Evolutionary conservation across 768 basidiomycete species (phyloP).

Genomic region (Russula olivacea): DNA sequence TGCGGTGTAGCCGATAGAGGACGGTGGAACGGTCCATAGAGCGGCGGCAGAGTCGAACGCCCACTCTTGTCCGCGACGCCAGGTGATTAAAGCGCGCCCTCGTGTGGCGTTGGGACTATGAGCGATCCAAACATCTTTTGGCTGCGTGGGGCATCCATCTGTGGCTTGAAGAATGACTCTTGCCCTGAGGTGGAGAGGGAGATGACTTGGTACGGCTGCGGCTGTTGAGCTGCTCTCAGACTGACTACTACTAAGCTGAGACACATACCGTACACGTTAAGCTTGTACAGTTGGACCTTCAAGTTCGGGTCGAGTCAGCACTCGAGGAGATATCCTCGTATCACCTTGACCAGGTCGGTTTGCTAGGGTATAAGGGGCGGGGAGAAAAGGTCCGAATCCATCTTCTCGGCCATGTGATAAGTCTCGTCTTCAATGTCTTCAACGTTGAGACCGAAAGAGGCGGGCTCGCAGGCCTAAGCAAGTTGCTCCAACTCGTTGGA

Average conservation of each 20-base stretch:
- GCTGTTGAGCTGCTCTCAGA: neutral
- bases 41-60: slow-evolving; percentile 35
- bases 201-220: neutral
- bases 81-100: slow-evolving; percentile 40
- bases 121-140: slow-evolving; percentile 44
- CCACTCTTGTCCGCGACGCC: slow-evolving; percentile 30
- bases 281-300: slow-evolving; percentile 38
- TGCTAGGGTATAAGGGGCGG: slow-evolving; percentile 31
- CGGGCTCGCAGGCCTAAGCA: no score
- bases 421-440: slow-evolving; percentile 29
- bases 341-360: slow-evolving; percentile 30
- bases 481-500: no score
- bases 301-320: slow-evolving; percentile 26
- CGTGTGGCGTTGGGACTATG: slow-evolving; percentile 42
- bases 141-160: slow-evolving; percentile 40
- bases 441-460: no score
- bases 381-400: slow-evolving; percentile 36
- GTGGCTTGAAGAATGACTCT: slow-evolving; percentile 46
- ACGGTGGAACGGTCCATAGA: slow-evolving; percentile 13
- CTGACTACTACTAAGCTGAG: no score
- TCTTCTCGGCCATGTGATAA: slow-evolving; percentile 41
- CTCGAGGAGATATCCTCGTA: slow-evolving; percentile 28
- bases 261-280: slow-evolving; percentile 41
- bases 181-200: slow-evolving; percentile 29
- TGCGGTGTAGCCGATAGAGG: slow-evolving; percentile 36